These are phyloP conservation scores for Xylariales sp. DNA, from an alignment of 2,329 filamentous ascomycete species.

Conservation along the genomic window DNA sequence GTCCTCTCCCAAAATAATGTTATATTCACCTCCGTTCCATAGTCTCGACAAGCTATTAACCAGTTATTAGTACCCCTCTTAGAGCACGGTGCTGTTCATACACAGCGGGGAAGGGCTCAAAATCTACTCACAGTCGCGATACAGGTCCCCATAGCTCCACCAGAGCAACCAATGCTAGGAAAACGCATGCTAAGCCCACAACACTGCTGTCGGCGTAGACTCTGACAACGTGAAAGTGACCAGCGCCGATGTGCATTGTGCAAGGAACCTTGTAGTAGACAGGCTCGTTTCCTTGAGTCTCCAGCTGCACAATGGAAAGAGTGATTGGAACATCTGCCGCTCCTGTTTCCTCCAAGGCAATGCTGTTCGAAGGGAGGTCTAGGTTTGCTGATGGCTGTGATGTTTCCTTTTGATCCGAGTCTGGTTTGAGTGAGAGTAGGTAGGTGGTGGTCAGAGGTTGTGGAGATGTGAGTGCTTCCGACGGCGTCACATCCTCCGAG, in stretches of 20 bases:
- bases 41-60: no score
- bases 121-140: slow-evolving; percentile 14
- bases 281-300: slow-evolving; percentile 21
- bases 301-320: slow-evolving; percentile 21
- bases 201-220: slow-evolving; percentile 20
- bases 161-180: slow-evolving; percentile 15
- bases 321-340: slow-evolving; percentile 15
- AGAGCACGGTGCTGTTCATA: no score
- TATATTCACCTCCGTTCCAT: no score
- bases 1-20: no score
- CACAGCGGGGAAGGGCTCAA: no score
- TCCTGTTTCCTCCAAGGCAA: slow-evolving; percentile 21
- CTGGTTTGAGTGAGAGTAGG: slow-evolving; percentile 1
- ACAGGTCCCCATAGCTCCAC: slow-evolving; percentile 17
- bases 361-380: slow-evolving; percentile 21
- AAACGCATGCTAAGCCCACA: slow-evolving; percentile 15
- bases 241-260: slow-evolving; percentile 15
- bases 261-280: slow-evolving; percentile 19
- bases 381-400: slow-evolving; percentile 8
- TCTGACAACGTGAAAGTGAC: slow-evolving; percentile 19
- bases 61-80: no score
- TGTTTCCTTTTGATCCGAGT: neutral
- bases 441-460: slow-evolving; percentile 4
- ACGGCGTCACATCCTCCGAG: slow-evolving; percentile 3
- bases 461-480: slow-evolving; percentile 4